These are phyloP conservation scores for Cyclaneusma minus DNA, from an alignment of 2,329 filamentous ascomycete species.

Conservation along the genomic window DNA sequence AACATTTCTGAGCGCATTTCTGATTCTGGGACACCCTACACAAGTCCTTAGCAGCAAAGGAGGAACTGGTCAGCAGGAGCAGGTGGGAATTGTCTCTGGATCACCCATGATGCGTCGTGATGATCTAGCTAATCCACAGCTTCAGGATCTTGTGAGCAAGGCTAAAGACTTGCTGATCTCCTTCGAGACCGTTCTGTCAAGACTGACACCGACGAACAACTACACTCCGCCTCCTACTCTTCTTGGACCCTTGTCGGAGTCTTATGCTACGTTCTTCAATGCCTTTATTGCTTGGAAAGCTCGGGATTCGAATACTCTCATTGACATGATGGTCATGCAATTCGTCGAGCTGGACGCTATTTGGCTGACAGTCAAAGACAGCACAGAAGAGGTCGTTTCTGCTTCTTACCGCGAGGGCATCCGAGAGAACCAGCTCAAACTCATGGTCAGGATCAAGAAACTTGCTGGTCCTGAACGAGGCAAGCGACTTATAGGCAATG, in stretches of 20 bases:
- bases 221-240: conserved; percentile 50
- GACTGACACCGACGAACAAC: conserved; percentile 48
- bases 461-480: conserved; percentile 58
- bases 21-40: conserved; percentile 65
- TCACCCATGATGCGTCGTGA: conserved; percentile 30
- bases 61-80: conserved; percentile 38
- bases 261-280: conserved; percentile 60
- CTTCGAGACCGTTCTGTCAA: conserved; percentile 60
- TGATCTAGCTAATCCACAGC: conserved; percentile 43
- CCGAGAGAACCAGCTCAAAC: conserved; percentile 63
- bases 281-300: conserved; percentile 77
- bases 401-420: conserved; percentile 69
- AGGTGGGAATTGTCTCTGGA: conserved; percentile 28
- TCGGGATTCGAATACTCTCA: conserved; percentile 59
- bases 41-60: conserved; percentile 65
- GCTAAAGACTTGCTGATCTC: conserved; percentile 61
- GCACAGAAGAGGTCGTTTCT: conserved; percentile 56
- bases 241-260: conserved; percentile 46
- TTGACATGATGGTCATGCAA: conserved; percentile 75
- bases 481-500: conserved; percentile 57
- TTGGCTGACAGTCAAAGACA: conserved; percentile 69
- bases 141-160: conserved; percentile 61
- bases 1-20: conserved; percentile 65
- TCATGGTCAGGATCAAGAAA: conserved; percentile 67
- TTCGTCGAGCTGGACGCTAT: conserved; percentile 76